Evolutionary conservation across 805 yeast species (phyloP).

Genomic region (Ogataea haglerorum): DNA sequence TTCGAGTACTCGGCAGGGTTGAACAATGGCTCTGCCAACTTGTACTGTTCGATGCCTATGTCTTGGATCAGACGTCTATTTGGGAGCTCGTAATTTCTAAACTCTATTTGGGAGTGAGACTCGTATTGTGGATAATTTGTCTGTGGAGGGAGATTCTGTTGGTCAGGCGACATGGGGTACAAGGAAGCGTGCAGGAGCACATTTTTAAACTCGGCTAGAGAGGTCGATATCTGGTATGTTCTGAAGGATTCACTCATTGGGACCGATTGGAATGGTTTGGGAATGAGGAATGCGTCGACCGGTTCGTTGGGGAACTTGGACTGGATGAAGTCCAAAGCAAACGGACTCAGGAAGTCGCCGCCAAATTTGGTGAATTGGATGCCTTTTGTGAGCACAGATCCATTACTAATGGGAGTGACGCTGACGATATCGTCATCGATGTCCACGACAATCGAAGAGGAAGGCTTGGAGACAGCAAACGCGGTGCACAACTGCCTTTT

Average conservation of each 20-base stretch:
- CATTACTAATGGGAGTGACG: conserved; percentile 77
- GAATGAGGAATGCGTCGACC: conserved; percentile 29
- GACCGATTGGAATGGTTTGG: conserved; percentile 29
- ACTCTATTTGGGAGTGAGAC: conserved; percentile 35
- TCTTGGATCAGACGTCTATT: conserved; percentile 43
- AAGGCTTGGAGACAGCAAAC: conserved; percentile 67
- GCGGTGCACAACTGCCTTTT: conserved; percentile 76
- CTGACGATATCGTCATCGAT: conserved; percentile 67
- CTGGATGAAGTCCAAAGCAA: conserved; percentile 48
- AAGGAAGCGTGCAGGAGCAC: conserved; percentile 26
- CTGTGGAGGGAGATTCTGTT: conserved; percentile 29
- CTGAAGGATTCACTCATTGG: conserved; percentile 37
- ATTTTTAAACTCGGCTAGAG: conserved; percentile 48
- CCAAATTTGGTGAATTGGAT: conserved; percentile 68
- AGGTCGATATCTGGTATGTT: conserved; percentile 37
- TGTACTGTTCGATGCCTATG: conserved; percentile 50
- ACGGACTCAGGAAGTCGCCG: conserved; percentile 78
- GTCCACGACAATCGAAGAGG: conserved; percentile 77
- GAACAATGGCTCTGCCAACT: conserved; percentile 66
- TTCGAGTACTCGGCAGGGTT: conserved; percentile 51
- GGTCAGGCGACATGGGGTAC: conserved; percentile 29
- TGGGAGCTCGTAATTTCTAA: conserved; percentile 57
- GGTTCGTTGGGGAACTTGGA: conserved; percentile 33
- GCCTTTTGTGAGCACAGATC: conserved; percentile 64
- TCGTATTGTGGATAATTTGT: conserved; percentile 34